A percentile compares a stretch with the other conserved stretches of the same genome.
phyloP scores from a whole-genome alignment of 1,284 basidiomycete genomes.

The Golubevia pallescens region DNA sequence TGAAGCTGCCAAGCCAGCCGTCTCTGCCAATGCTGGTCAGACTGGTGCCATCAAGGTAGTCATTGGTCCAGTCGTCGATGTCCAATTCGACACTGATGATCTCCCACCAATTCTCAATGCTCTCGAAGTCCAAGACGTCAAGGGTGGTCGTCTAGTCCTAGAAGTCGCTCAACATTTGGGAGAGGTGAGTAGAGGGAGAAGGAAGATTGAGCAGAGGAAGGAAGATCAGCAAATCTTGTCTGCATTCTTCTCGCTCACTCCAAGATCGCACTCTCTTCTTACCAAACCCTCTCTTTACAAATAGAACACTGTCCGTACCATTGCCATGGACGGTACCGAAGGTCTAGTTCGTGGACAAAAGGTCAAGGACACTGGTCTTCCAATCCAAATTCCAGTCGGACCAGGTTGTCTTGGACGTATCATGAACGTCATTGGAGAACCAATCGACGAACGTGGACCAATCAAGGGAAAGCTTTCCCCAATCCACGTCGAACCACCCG shows the following conservation, averaged over 20 bases:
- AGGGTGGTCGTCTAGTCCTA: constrained; percentile 71
- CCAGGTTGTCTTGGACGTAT: constrained; percentile 92
- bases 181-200: constrained; percentile 67
- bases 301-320: constrained; percentile 85
- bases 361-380: constrained; percentile 93
- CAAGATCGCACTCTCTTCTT: not conserved
- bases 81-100: constrained; percentile 72
- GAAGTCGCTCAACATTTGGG: constrained; percentile 86
- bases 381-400: constrained; percentile 96
- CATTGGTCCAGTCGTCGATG: constrained; percentile 89
- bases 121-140: constrained; percentile 91
- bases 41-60: constrained; percentile 61
- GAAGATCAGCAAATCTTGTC: too few relatives aligned
- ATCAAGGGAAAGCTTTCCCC: constrained; percentile 88
- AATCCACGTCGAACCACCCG: constrained; percentile 94
- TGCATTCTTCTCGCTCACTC: not conserved
- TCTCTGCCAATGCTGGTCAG: constrained; percentile 24
- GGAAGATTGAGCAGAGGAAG: too few relatives aligned
- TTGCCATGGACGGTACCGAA: constrained; percentile 85
- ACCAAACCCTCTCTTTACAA: not conserved
- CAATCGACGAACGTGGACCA: constrained; percentile 98
- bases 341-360: constrained; percentile 98
- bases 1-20: constrained; percentile 18
- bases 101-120: constrained; percentile 97
- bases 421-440: constrained; percentile 99